Base-by-base conservation (phyloP, 306 rosid species). In the Prosopis cineraria region DNA sequence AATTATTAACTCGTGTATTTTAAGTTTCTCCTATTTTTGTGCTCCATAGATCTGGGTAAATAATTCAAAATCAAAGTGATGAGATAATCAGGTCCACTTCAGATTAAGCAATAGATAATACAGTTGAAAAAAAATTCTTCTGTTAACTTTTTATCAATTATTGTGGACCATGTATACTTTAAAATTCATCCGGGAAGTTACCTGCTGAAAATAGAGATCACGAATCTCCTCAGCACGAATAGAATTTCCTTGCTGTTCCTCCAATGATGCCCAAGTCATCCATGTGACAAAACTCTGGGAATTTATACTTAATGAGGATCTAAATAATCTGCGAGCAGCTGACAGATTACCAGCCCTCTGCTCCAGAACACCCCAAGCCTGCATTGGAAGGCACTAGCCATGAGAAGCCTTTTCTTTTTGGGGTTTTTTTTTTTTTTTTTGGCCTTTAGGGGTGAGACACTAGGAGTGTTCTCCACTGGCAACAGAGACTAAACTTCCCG, bases 361-460 rank as follows among this genome's bases (percentile, higher is more conserved):
- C 84, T 95, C 98, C 62, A 92, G 86, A 85, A 95, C 98, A 73
- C 98, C 98, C 98, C 98, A 95, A 80, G 98, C 98, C 98, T 95
- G 84, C 86, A 76, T 80, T 37, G 11, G 16, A 11, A 36, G 43
- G 22, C 53, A 56, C 41, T 47, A 12, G 45, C 69, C 31, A 59
- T 44, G 20, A 34, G 33, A 45, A 1, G 52, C 5, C n/a, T 45
- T 14, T 4, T 16, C 0, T 45, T 14, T 3, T 44, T 45, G n/a
- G n/a, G n/a, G n/a, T n/a, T n/a, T n/a, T n/a, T n/a, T n/a, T n/a
- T n/a, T n/a, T n/a, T n/a, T n/a, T n/a, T n/a, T n/a, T n/a, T n/a
- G n/a, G n/a, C n/a, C 17, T 19, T n/a, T 1, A 2, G 17, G 53
- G 11, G 58, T 50, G 24, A 50, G 58, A n/a, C 58, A 50, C 11